These are phyloP conservation scores for Aspergillus spinulosporus DNA, from an alignment of 2,329 filamentous ascomycete species.

Conservation along the genomic window DNA sequence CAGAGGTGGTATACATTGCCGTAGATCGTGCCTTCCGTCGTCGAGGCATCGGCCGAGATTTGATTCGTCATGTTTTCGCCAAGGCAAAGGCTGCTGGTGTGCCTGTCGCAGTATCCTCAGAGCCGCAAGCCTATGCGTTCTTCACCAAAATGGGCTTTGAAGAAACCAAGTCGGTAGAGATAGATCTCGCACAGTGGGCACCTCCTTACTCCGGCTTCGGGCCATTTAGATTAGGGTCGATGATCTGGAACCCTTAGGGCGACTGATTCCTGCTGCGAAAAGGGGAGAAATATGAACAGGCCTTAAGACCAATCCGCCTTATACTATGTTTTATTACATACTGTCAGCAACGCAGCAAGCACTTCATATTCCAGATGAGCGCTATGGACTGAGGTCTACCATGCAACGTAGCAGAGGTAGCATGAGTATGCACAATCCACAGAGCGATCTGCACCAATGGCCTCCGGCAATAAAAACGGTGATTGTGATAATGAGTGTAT, in stretches of 20 bases:
- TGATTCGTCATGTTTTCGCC: background rate
- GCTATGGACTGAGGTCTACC: no score
- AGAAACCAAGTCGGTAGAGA: constrained; percentile 20
- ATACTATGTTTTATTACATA: no score
- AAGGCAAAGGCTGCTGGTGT: background rate
- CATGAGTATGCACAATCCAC: no score
- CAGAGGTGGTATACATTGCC: constrained; percentile 12
- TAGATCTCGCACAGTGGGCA: constrained; percentile 22
- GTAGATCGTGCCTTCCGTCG: background rate
- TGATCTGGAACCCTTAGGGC: constrained; percentile 18
- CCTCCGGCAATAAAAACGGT: no score
- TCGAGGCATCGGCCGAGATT: constrained; percentile 4
- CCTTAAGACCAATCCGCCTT: no score
- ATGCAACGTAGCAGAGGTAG: no score
- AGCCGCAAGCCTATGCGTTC: constrained; percentile 19
- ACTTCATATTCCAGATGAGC: no score
- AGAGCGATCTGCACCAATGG: no score
- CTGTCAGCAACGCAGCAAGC: no score
- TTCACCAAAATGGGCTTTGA: constrained; percentile 18
- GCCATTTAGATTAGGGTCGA: constrained; percentile 17
- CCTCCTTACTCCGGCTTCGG: constrained; percentile 21
- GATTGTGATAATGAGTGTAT: no score
- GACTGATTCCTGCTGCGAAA: background rate
- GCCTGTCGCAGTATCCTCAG: constrained; percentile 8
- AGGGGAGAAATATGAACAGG: no score